Base-by-base conservation (phyloP, 2,329 filamentous ascomycete genomes). In the Apiospora arundinis region DNA sequence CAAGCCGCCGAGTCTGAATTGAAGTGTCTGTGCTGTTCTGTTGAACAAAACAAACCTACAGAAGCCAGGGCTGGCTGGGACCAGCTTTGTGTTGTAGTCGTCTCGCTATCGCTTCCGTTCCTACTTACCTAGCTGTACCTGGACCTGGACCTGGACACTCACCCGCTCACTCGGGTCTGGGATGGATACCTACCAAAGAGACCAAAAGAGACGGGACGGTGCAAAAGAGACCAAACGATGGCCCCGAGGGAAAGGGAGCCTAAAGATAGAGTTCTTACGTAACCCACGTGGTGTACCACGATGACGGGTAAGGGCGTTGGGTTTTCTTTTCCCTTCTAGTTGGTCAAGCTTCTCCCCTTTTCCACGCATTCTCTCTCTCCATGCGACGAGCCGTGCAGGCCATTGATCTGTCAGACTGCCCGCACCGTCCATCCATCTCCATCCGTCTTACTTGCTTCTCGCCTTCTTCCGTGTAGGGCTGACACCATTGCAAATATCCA, bases 261-360 rank as follows among this genome's bases (percentile, higher is more conserved):
- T 63, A 40, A 37, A 63, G 56, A 63, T 63, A 63, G 56, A 63
- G 56, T 63, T 63, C 56, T 63, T 63, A 63, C 32, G 32, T 63
- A 63, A 63, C 56, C 56, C 56, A 63, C 56, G 56, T 63, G 56
- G 56, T 40, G 56, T 63, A 21, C 56, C 56, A 63, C 56, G 32
- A 63, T 40, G 56, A 40, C 56, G 56, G 56, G 56, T 37, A 60
- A 60, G 52, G 16, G 28, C 52, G 52, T 60, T 40, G 28, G 16
- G 2, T 52, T 56, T 56, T 23, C 49, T 28, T 56, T 56, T 56
- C 25, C 49, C 56, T 63, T 32, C 32, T 32, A 32, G 32, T 32
- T 32, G 32, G 32, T 32, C 32, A 32, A 32, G 21, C 18, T 21
- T 12, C 32, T 7, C 9, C 18, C 25, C 11, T 23, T 23, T 49